Base-by-base conservation (phyloP, 768 basidiomycete species). In the Vishniacozyma victoriae region DNA sequence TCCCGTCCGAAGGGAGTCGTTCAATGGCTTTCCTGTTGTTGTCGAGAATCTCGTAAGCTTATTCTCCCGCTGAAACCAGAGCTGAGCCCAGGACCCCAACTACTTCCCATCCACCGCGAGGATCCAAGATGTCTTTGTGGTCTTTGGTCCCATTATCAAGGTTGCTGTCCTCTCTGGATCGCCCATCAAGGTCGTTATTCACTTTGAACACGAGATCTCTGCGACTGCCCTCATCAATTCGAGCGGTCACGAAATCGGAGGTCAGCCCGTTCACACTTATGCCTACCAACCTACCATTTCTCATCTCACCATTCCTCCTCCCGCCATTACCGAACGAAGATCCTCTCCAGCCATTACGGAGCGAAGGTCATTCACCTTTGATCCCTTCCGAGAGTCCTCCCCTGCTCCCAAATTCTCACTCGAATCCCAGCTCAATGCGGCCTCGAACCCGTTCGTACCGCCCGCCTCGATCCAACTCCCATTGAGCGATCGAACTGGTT, bases 31-130 rank as follows among this genome's bases (percentile, higher is more conserved):
- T 23, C 46, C 58, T 27, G 59, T 62, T 14, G 44, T 63, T 2
- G 64, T 59, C 7, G 64, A 63, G 36, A 59, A 60, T 33, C 39
- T 66, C 18, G 64, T 66, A 25, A 52, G 59, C 47, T 18, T 6
- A 24, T 19, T 16, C 27, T 29, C 16, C 18, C 23, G 31, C 15
- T 27, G 9, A 23, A 16, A 14, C 26, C 25, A n/a, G n/a, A 7
- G 25, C 52, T 58, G 38, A 55, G 22, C 24, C 4, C 49, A 66
- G 64, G 57, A 62, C 35, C 51, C 58, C 19, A 19, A 27, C 5
- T 48, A 48, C 49, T 60, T 60, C 45, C 53, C 58, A 1, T 50
- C 47, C 16, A 49, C 47, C 20, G 50, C 37, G 2, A 27, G 35
- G 16, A 58, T 66, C 31, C 39, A 52, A 35, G 60, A 58, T 16